These are phyloP conservation scores for Capillidium heterosporum DNA, from an alignment of 371 early-diverging fungal genomes.

Conservation along the genomic window DNA sequence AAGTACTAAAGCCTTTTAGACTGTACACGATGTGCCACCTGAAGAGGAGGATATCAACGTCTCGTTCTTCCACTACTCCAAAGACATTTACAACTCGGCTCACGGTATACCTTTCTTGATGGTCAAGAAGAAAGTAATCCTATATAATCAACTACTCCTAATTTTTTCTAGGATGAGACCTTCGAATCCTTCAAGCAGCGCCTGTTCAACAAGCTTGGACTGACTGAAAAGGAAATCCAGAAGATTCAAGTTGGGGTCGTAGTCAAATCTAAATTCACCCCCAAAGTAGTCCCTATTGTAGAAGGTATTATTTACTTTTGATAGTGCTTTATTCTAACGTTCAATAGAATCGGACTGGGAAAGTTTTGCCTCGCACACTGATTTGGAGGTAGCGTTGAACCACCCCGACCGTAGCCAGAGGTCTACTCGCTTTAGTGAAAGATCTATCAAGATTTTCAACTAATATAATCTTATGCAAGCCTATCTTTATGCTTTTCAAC, in stretches of 20 bases:
- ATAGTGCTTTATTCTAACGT: not conserved
- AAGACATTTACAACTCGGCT: conserved; percentile 27
- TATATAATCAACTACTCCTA: not conserved
- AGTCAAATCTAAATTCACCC: conserved; percentile 6
- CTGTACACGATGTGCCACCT: conserved; percentile 1
- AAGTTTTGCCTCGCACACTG: not conserved
- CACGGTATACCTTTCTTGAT: conserved; percentile 77
- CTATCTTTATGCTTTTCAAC: no score
- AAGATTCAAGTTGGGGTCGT: conserved; percentile 49
- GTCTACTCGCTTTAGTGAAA: conserved; percentile 4
- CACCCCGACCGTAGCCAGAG: conserved; percentile 1
- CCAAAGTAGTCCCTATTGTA: conserved; percentile 7
- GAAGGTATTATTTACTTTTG: not conserved
- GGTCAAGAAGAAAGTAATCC: conserved; percentile 31
- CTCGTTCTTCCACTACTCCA: conserved; percentile 54
- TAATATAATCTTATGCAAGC: no score
- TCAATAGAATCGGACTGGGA: conserved; percentile 4
- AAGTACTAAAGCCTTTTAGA: no score
- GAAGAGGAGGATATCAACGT: conserved; percentile 21
- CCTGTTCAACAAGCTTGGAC: conserved; percentile 46
- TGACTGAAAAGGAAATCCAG: conserved; percentile 71
- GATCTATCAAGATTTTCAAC: conserved; percentile 10
- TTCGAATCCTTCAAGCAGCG: conserved; percentile 48
- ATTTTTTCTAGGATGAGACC: conserved; percentile 31
- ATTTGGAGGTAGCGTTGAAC: conserved; percentile 1